Percentiles rank a stretch among this genome's conserved stretches.
Conservation (phyloP, 2,329 filamentous ascomycete species). For the Ophiocordyceps camponoti-floridani region DNA sequence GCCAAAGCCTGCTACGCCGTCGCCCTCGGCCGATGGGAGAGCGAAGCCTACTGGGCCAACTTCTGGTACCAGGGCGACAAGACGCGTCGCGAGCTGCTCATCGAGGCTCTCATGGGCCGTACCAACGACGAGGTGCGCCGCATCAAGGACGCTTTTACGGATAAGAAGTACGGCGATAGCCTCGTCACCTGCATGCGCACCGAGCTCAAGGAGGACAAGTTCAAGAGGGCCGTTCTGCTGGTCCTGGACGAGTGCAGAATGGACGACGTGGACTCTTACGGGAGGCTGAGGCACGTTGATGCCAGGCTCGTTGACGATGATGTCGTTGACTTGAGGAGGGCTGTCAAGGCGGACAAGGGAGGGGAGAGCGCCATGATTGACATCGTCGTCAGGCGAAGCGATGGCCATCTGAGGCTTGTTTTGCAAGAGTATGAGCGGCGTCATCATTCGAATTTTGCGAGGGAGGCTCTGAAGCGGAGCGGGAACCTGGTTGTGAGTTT, state of each 20-base stretch:
- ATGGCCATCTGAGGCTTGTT: constrained; percentile 66
- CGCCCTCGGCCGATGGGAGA: constrained; percentile 78
- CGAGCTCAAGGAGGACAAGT: constrained; percentile 91
- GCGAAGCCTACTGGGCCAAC: constrained; percentile 94
- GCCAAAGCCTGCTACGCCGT: constrained; percentile 87
- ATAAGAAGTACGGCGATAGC: constrained; percentile 79
- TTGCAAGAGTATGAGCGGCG: constrained; percentile 57
- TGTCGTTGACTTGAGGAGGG: constrained; percentile 48
- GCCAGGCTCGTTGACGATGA: constrained; percentile 48
- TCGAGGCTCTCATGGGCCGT: constrained; percentile 82
- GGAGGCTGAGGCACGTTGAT: constrained; percentile 39
- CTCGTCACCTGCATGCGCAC: constrained; percentile 74
- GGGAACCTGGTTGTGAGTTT: constrained; percentile 75
- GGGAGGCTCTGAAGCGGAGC: constrained; percentile 74
- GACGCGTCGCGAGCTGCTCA: constrained; percentile 71
- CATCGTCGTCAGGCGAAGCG: constrained; percentile 65
- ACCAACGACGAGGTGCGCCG: constrained; percentile 69
- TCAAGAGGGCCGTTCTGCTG: constrained; percentile 71
- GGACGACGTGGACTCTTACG: constrained; percentile 56
- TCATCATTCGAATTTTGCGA: constrained; percentile 67
- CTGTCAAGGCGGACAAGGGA: constrained; percentile 56
- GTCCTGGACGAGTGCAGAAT: constrained; percentile 71
- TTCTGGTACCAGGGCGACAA: constrained; percentile 90
- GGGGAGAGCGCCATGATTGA: constrained; percentile 78
- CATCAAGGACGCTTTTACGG: constrained; percentile 78